phyloP scores from a whole-genome alignment of 1,139 yeast species.

The Yamadazyma buinensis region DNA sequence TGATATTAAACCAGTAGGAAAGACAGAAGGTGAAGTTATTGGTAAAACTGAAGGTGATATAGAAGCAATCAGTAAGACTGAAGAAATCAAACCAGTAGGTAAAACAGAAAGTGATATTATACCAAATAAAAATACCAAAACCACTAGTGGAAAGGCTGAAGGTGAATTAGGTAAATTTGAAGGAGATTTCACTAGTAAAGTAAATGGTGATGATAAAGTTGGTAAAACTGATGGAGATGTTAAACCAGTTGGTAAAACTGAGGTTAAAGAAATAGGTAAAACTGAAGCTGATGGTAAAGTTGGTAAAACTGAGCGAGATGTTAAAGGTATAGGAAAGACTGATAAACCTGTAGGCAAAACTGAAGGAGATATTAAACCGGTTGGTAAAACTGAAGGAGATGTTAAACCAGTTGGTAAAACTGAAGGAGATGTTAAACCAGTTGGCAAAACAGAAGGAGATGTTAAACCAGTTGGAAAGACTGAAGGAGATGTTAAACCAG shows the following conservation, averaged over 20 bases:
- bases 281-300: conserved; percentile 5
- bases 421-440: conserved; percentile 9
- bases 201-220: conserved; percentile 8
- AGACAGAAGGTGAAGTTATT: conserved; percentile 2
- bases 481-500: conserved; percentile 3
- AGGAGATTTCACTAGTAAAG: too few species aligned
- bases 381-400: conserved; percentile 12
- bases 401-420: conserved; percentile 9
- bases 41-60: conserved; percentile 3
- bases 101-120: conserved; percentile 15
- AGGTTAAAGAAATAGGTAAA: conserved; percentile 15
- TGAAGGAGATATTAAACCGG: conserved; percentile 2
- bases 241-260: conserved; percentile 8
- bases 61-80: conserved; percentile 4
- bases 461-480: not conserved
- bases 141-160: conserved; percentile 12
- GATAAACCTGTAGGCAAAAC: conserved; percentile 10
- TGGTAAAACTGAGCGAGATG: conserved; percentile 9
- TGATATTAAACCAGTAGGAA: conserved; percentile 7
- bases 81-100: not conserved
- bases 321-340: conserved; percentile 16
- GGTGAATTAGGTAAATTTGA: conserved; percentile 12
- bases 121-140: not conserved
- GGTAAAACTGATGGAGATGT: conserved; percentile 1
- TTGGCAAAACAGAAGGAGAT: conserved; percentile 3